Conservation (phyloP, 257 asterid species). For the Nicotiana attenuata region DNA sequence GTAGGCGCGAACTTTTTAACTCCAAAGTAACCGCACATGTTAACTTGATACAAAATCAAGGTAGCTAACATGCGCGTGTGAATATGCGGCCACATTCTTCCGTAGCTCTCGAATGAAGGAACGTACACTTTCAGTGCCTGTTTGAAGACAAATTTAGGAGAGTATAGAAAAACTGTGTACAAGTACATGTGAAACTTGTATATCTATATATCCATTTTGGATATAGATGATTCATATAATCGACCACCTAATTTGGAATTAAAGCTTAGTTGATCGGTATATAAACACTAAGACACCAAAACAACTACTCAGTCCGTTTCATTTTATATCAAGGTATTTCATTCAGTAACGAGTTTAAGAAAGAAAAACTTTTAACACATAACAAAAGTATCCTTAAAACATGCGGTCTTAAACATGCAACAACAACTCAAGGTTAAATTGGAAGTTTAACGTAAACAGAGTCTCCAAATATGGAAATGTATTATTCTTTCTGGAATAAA, state of each 20-base stretch:
- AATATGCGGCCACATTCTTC: constrained; percentile 91
- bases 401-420: not conserved
- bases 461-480: too few relatives aligned
- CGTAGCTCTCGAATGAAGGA: constrained; percentile 76
- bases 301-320: not conserved
- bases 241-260: too few relatives aligned
- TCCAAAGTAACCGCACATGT: constrained; percentile 71
- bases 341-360: not conserved
- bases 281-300: not conserved
- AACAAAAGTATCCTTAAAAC: not conserved
- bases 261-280: not conserved
- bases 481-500: too few relatives aligned
- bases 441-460: too few relatives aligned
- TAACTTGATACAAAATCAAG: constrained; percentile 56
- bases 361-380: not conserved
- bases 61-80: constrained; percentile 56
- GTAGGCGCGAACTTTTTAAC: constrained; percentile 42
- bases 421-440: too few relatives aligned
- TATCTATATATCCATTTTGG: too few relatives aligned
- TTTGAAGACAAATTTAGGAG: not conserved
- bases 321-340: not conserved
- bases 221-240: too few relatives aligned
- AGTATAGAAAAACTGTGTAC: too few relatives aligned
- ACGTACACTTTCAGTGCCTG: constrained; percentile 84
- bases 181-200: too few relatives aligned